Evolutionary conservation across 352 stramenopile genomes (phyloP).

Genomic region (Pythium chondricola): DNA sequence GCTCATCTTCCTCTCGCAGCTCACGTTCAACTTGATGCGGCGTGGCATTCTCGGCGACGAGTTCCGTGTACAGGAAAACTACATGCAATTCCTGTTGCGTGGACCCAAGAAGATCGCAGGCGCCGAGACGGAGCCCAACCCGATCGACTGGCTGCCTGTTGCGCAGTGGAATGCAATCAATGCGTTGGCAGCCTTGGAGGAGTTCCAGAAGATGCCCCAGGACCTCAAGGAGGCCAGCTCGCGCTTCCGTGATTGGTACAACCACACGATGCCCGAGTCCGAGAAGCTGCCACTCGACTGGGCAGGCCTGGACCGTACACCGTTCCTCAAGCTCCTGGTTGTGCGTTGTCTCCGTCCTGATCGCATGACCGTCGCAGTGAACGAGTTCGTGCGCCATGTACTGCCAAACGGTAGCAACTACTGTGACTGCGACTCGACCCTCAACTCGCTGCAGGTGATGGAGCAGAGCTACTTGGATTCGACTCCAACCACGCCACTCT

Average conservation of each 20-base stretch:
- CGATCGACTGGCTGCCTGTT: slow-evolving; percentile 87
- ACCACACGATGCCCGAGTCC: slow-evolving; percentile 67
- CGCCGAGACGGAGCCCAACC: slow-evolving; percentile 47
- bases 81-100: slow-evolving; percentile 93
- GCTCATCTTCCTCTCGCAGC: slow-evolving; percentile 84
- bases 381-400: slow-evolving; percentile 87
- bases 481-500: slow-evolving; percentile 93
- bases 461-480: slow-evolving; percentile 91
- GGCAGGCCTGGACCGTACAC: slow-evolving; percentile 87
- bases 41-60: slow-evolving; percentile 87
- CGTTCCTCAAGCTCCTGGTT: slow-evolving; percentile 92
- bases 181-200: slow-evolving; percentile 89
- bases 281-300: slow-evolving; percentile 90
- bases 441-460: slow-evolving; percentile 94
- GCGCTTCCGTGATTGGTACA: slow-evolving; percentile 91
- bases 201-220: slow-evolving; percentile 95
- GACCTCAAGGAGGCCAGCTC: slow-evolving; percentile 87
- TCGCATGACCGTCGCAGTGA: slow-evolving; percentile 89
- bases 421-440: slow-evolving; percentile 78
- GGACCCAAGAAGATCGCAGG: slow-evolving; percentile 55
- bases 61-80: slow-evolving; percentile 89
- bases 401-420: slow-evolving; percentile 80
- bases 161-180: slow-evolving; percentile 81
- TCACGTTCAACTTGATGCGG: slow-evolving; percentile 78
- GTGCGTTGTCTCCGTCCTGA: slow-evolving; percentile 93